Base-by-base conservation (phyloP, 495 filamentous ascomycete species). In the Poronia punctata region DNA sequence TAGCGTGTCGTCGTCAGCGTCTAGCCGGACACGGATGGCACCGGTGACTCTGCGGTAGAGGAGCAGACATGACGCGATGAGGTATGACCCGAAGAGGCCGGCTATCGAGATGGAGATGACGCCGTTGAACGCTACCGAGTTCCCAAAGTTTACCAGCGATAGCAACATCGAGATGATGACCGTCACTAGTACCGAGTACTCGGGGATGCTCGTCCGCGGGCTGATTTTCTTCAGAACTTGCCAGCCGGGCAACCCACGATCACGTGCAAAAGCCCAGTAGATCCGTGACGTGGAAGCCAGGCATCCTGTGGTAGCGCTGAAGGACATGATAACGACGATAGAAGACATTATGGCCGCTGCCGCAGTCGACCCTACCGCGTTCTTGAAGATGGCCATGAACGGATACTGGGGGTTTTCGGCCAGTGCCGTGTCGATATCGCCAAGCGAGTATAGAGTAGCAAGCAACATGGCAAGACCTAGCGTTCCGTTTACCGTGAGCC, bases 261-360 rank as follows among this genome's bases (percentile, higher is more conserved):
- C 74, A 10, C 73, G 54, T 2, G 70, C 66, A 38, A 79, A 76
- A 3, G 67, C 66, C 74, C 74, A 77, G 15, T 57, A 50, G 46
- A 73, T 71, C 21, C 75, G 64, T 7, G 73, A 76, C 19, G 70
- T 58, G 2, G 68, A 65, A 7, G 71, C 63, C 0, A 68, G 50
- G 10, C 61, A 53, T 14, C 62, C 67, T 19, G 64, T 54, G 3
- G 50, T 54, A 2, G 52, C 56, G 35, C 40, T 52, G n/a, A 63
- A 37, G 1, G 43, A 40, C 11, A 68, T 48, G 7, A 69, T 38
- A 14, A 66, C 54, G 12, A 72, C 43, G 17, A 67, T 38, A 12
- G 49, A 37, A n/a, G 43, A 46, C 55, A 67, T 57, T 18, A 49
- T 43, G 3, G 59, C 57, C 1, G 58, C 62, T 5, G 53, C 66